Conservation (phyloP, 768 basidiomycete genomes). For the Suillus hirtellus region DNA sequence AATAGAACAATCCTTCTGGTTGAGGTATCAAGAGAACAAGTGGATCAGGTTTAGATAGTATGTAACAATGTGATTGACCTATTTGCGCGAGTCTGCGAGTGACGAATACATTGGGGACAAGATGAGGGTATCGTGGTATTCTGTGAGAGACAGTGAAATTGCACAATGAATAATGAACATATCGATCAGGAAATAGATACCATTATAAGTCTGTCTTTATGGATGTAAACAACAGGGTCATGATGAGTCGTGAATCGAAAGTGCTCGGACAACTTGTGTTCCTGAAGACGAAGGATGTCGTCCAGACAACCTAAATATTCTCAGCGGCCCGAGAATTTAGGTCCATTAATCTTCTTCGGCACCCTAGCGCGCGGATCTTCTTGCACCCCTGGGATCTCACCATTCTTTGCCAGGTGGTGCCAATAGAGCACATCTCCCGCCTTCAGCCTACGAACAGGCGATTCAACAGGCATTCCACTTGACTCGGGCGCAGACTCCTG, state of each 20-base stretch:
- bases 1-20: conserved; percentile 22
- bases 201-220: conserved; percentile 18
- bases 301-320: conserved; percentile 13
- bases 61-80: conserved; percentile 19
- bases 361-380: conserved; percentile 59
- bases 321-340: conserved; percentile 30
- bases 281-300: neutral
- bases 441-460: conserved; percentile 42
- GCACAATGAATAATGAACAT: conserved; percentile 29
- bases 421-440: conserved; percentile 70
- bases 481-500: conserved; percentile 23
- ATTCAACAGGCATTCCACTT: conserved; percentile 35
- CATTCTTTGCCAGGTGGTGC: conserved; percentile 71
- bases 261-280: neutral
- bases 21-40: conserved; percentile 12
- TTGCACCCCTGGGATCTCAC: conserved; percentile 69
- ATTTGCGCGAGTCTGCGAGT: conserved; percentile 25
- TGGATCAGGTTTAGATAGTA: conserved; percentile 21
- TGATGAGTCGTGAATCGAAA: conserved; percentile 25
- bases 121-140: conserved; percentile 38
- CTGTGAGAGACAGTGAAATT: conserved; percentile 26
- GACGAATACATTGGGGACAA: conserved; percentile 29
- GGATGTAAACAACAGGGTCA: conserved; percentile 22
- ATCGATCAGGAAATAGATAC: conserved; percentile 31
- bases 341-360: conserved; percentile 11